Evolutionary conservation across 306 rosid genomes (phyloP).

Genomic region (Medicago ruthenica): DNA sequence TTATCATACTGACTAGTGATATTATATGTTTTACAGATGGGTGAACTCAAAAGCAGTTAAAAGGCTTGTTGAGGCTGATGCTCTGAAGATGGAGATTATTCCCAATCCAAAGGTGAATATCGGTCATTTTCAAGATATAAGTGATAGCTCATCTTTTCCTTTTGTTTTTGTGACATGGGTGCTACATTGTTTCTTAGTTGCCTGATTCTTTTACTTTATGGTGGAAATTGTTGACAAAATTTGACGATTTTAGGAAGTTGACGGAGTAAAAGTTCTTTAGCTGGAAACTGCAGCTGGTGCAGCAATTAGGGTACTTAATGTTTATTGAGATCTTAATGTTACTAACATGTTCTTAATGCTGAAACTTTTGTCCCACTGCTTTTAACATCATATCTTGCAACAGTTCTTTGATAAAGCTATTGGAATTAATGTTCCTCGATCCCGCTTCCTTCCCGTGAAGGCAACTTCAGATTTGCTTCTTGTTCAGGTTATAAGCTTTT

Average conservation of each 20-base stretch:
- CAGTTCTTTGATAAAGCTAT: slow-evolving; percentile 94
- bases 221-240: slow-evolving; percentile 37
- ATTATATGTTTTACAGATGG: slow-evolving; percentile 66
- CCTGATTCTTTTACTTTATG: slow-evolving; percentile 13
- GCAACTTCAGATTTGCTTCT: slow-evolving; percentile 99
- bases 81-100: slow-evolving; percentile 96
- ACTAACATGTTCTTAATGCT: slow-evolving; percentile 12
- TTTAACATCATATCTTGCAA: slow-evolving; percentile 24
- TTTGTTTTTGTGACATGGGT: background rate
- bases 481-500: slow-evolving; percentile 73
- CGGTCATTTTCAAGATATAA: slow-evolving; percentile 19
- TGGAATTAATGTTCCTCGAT: slow-evolving; percentile 90
- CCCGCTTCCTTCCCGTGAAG: slow-evolving; percentile 98
- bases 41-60: slow-evolving; percentile 87
- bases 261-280: slow-evolving; percentile 93
- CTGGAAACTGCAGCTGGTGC: slow-evolving; percentile 99
- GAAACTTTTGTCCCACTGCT: slow-evolving; percentile 38
- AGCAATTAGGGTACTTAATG: slow-evolving; percentile 77
- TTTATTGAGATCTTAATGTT: slow-evolving; percentile 45
- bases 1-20: slow-evolving; percentile 45
- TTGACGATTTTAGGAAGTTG: slow-evolving; percentile 77
- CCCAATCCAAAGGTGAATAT: slow-evolving; percentile 91
- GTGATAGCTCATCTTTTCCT: slow-evolving; percentile 12
- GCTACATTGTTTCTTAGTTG: slow-evolving; percentile 20
- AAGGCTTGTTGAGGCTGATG: slow-evolving; percentile 88